Evolutionary conservation across 164 flowering plant genomes (phyloP), one percentile per base, ranked within the genome.

Genomic region (Nymphaea thermarum): DNA sequence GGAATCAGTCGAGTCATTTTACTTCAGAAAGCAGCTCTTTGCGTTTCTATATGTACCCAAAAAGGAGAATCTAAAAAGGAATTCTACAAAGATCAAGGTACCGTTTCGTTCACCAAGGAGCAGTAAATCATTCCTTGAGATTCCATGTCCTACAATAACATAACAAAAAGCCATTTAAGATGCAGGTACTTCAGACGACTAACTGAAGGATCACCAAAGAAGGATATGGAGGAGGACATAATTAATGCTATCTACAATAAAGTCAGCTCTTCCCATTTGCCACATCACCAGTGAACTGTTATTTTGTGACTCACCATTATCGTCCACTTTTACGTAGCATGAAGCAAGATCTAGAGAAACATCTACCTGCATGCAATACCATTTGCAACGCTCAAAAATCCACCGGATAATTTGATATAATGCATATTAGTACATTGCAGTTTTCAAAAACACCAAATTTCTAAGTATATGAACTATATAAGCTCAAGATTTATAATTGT

Each of bases 41-140:
- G 36, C 1, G 36, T 25, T 25, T 25, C 36, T 1, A 25, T 25
- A 25, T 25, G 36, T 25, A 25, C 36, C 36, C 36, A 25, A 25
- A 25, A 25, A 25, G 36, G 36, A 25, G 36, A 25, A 25, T 25
- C 36, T 25, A 2, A 61, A n/a, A 61, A n/a, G 63, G 41, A 25
- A 25, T 2, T 6, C 10, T 61, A n/a, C 10, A n/a, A 61, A n/a
- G 18, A 61, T 25, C 63, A 47, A 47, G 47, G 69, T 81, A 94
- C 99, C 91, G 76, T 90, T 83, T 85, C 86, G 81, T 77, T 94
- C 87, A 68, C 96, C 99, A 74, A 91, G 57, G 72, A 92, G 80
- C 51, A 77, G 87, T 83, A 94, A 75, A 60, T 88, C 96, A 68
- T 94, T 96, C 68, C 96, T 81, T 63, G 86, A 78, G 73, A 94